Percentiles rank a stretch among this genome's conserved stretches.
Evolutionary conservation across 495 filamentous ascomycete genomes (phyloP).

Genomic region (Tuber aestivum): DNA sequence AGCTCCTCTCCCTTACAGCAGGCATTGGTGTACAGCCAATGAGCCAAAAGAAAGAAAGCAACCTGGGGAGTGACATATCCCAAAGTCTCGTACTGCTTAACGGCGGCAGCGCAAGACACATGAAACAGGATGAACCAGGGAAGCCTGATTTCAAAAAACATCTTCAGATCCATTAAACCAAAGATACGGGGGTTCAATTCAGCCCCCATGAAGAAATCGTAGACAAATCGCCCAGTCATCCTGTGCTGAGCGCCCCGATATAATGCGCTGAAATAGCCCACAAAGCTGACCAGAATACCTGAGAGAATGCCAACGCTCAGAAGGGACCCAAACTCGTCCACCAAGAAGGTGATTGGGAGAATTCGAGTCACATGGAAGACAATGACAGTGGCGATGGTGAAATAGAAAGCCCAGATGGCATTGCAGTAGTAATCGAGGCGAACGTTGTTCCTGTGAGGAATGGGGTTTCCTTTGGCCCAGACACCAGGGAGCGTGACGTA

Average conservation of each 20-base stretch:
- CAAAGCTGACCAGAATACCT: conserved; percentile 69
- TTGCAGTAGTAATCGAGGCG: conserved; percentile 92
- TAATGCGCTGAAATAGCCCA: conserved; percentile 79
- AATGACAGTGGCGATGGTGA: conserved; percentile 63
- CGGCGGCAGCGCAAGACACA: conserved; percentile 67
- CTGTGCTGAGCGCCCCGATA: conserved; percentile 74
- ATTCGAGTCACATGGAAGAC: conserved; percentile 70
- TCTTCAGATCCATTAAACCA: conserved; percentile 91
- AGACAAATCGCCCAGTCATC: conserved; percentile 86
- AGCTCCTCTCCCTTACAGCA: conserved; percentile 95
- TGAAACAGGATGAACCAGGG: conserved; percentile 94
- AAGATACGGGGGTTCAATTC: conserved; percentile 96
- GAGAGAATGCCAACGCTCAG: conserved; percentile 86
- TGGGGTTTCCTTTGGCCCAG: conserved; percentile 73
- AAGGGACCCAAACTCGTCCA: conserved; percentile 91
- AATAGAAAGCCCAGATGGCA: conserved; percentile 77
- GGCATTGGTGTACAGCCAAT: conserved; percentile 93
- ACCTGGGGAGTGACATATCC: conserved; percentile 91
- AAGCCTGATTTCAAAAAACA: conserved; percentile 97
- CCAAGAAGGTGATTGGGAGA: conserved; percentile 86
- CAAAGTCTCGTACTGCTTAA: conserved; percentile 79
- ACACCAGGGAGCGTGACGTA: conserved; percentile 84
- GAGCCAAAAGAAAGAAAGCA: conserved; percentile 81
- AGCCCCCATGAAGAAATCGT: conserved; percentile 99
- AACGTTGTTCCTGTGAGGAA: conserved; percentile 72